Evolutionary conservation across 768 basidiomycete species (phyloP).

Genomic region (Tubosaeta brunneosetosa): DNA sequence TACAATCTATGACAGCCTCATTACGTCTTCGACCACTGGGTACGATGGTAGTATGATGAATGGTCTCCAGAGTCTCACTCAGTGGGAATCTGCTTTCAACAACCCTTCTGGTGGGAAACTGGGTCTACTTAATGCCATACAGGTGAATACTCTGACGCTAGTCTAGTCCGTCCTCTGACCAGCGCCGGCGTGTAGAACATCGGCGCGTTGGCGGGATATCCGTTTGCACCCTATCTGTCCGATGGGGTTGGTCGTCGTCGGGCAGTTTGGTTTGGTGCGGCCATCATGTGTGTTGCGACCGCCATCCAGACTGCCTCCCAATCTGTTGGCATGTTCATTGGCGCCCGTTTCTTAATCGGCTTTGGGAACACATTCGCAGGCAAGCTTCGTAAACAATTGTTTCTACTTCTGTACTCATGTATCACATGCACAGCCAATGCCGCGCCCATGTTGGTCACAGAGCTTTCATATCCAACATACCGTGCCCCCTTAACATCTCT

Average conservation of each 20-base stretch:
- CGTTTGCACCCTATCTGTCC: constrained; percentile 65
- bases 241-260: constrained; percentile 66
- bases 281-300: constrained; percentile 63
- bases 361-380: constrained; percentile 72
- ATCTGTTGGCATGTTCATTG: constrained; percentile 77
- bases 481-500: constrained; percentile 73
- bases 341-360: constrained; percentile 72
- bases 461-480: constrained; percentile 77
- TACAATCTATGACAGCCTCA: constrained; percentile 40
- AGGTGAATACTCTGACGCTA: constrained; percentile 34
- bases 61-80: constrained; percentile 64
- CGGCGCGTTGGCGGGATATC: constrained; percentile 64
- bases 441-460: constrained; percentile 79
- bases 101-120: constrained; percentile 52
- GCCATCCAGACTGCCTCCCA: constrained; percentile 65
- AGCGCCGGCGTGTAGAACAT: constrained; percentile 46
- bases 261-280: constrained; percentile 63
- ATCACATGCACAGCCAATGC: constrained; percentile 46
- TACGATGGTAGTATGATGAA: constrained; percentile 81
- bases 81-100: constrained; percentile 61
- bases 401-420: neutral
- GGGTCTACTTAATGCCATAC: constrained; percentile 70
- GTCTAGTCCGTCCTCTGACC: neutral
- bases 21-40: constrained; percentile 71
- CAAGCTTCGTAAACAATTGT: constrained; percentile 20